Percentiles rank a stretch among this genome's conserved stretches.
Conservation (phyloP, 1,284 basidiomycete species). For the Golubevia pallescens region DNA sequence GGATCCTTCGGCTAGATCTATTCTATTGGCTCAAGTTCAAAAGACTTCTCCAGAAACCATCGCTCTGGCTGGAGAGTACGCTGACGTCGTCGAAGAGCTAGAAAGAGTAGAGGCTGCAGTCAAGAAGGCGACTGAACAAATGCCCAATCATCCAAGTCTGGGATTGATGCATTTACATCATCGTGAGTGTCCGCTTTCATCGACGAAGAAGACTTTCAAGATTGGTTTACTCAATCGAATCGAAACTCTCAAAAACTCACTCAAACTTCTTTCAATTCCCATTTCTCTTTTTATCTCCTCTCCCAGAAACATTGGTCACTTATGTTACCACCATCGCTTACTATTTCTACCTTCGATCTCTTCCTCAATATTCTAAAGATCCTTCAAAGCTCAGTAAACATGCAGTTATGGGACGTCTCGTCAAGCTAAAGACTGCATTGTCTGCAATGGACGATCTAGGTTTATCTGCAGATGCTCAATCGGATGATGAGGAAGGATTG, state of each 20-base stretch:
- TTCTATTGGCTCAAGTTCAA: constrained; percentile 77
- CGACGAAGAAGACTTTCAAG: neutral
- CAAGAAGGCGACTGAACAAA: constrained; percentile 69
- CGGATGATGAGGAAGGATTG: constrained; percentile 32
- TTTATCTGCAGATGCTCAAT: constrained; percentile 37
- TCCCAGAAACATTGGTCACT: constrained; percentile 80
- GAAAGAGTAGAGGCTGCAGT: constrained; percentile 70
- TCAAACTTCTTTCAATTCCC: no score
- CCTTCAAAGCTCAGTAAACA: constrained; percentile 25
- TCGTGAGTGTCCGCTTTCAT: constrained; percentile 68
- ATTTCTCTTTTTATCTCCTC: no score
- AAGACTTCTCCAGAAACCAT: constrained; percentile 78
- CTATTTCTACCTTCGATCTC: constrained; percentile 84
- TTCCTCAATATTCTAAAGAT: constrained; percentile 61
- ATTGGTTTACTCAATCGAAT: no score
- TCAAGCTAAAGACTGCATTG: constrained; percentile 11
- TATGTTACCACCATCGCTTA: constrained; percentile 90
- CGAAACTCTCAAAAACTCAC: no score
- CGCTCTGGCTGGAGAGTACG: constrained; percentile 69
- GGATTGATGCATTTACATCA: constrained; percentile 78
- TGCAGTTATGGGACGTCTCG: constrained; percentile 7
- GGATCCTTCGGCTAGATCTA: constrained; percentile 65
- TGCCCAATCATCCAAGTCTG: constrained; percentile 69
- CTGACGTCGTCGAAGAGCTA: constrained; percentile 68
- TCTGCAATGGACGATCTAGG: constrained; percentile 46